Evolutionary conservation across 2,329 filamentous ascomycete genomes (phyloP).

Genomic region (Paecilomyces sp.): DNA sequence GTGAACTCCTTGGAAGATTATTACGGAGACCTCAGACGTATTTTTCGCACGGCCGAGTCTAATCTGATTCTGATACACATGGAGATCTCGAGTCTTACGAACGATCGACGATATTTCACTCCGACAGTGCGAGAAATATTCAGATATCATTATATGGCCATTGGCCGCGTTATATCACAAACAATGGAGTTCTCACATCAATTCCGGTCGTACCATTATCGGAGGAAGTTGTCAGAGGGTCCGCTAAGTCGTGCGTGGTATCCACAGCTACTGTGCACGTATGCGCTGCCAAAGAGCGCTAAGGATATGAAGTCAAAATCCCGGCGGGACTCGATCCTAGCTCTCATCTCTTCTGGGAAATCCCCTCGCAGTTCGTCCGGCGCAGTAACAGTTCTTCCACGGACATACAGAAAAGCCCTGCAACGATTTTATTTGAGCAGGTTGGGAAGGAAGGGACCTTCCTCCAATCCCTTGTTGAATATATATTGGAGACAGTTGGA

Average conservation of each 20-base stretch:
- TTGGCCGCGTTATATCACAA: not conserved
- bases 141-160: not conserved
- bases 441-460: not conserved
- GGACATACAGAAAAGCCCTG: not conserved
- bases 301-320: not conserved
- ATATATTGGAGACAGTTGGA: slow-evolving; percentile 23
- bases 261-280: not conserved
- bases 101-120: not conserved
- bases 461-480: slow-evolving; percentile 5
- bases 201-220: not conserved
- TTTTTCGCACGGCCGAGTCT: not conserved
- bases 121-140: not conserved
- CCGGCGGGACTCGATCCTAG: not conserved
- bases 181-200: not conserved
- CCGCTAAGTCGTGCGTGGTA: not conserved
- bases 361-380: not conserved
- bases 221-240: not conserved
- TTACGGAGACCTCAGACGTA: slow-evolving; percentile 6
- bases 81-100: not conserved
- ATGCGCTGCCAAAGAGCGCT: not conserved
- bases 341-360: not conserved
- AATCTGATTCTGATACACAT: not conserved
- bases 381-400: not conserved
- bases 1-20: not conserved
- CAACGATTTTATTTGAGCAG: slow-evolving; percentile 3